phyloP scores from a whole-genome alignment of 306 rosid species.

The Mimosa bimucronata region DNA sequence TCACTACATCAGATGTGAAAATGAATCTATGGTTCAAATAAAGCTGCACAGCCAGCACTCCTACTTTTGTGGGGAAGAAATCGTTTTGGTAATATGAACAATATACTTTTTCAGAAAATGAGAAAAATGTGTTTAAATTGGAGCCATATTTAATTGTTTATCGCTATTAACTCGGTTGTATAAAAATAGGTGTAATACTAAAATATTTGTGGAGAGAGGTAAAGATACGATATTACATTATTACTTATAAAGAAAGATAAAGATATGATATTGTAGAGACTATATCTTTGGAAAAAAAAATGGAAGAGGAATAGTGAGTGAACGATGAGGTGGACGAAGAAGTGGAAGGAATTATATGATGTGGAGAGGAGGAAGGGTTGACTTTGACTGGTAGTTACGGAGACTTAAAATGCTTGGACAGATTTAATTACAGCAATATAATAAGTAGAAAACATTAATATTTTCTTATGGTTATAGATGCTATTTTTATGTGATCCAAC shows the following conservation, averaged over 20 bases:
- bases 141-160: neutral
- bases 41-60: too few relatives aligned
- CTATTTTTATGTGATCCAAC: slow-evolving; percentile 26
- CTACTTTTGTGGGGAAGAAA: too few relatives aligned
- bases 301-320: neutral
- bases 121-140: slow-evolving; percentile 22
- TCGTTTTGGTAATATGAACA: too few relatives aligned
- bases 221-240: too few relatives aligned
- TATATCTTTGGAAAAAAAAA: neutral
- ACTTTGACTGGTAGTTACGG: neutral
- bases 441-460: neutral
- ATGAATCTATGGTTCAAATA: too few relatives aligned
- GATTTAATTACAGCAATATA: neutral
- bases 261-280: too few relatives aligned
- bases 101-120: slow-evolving; percentile 2
- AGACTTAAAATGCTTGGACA: slow-evolving; percentile 10
- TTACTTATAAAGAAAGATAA: too few relatives aligned
- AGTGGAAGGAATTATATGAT: neutral
- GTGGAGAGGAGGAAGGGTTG: neutral
- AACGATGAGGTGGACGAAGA: slow-evolving; percentile 1
- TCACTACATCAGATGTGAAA: too few relatives aligned
- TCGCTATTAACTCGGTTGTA: neutral
- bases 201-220: too few relatives aligned
- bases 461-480: neutral
- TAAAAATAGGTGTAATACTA: too few relatives aligned